Evolutionary conservation across 2,329 filamentous ascomycete species (phyloP).

Genomic region (Penicillium sclerotigenum): DNA sequence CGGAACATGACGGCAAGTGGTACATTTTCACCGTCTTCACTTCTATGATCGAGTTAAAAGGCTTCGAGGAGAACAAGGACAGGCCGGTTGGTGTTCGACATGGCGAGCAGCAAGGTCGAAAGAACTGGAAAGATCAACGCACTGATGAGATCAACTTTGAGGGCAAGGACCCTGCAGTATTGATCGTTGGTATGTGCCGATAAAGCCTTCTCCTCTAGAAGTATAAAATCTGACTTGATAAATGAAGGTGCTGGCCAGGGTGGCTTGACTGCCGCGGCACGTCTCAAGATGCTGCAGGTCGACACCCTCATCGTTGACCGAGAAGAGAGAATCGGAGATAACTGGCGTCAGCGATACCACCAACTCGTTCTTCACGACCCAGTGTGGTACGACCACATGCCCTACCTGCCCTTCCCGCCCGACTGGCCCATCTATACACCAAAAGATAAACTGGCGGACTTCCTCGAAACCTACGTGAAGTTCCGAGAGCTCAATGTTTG

Average conservation of each 20-base stretch:
- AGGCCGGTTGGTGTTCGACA: conserved; percentile 58
- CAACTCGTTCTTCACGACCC: conserved; percentile 68
- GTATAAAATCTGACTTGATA: neutral
- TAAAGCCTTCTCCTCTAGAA: neutral
- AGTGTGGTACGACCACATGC: conserved; percentile 56
- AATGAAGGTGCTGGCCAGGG: conserved; percentile 58
- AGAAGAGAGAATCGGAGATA: conserved; percentile 59
- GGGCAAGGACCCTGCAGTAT: conserved; percentile 54
- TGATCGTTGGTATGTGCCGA: conserved; percentile 56
- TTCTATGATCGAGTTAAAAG: conserved; percentile 53
- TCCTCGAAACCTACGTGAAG: conserved; percentile 63
- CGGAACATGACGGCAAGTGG: conserved; percentile 48
- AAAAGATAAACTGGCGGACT: conserved; percentile 69
- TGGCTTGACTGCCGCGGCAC: conserved; percentile 56
- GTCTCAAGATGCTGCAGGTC: conserved; percentile 59
- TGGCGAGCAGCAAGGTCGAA: conserved; percentile 50
- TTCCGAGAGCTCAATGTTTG: conserved; percentile 68
- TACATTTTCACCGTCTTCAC: conserved; percentile 65
- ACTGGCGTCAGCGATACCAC: conserved; percentile 62
- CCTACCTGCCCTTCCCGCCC: conserved; percentile 62
- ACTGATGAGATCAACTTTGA: conserved; percentile 50
- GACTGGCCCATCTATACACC: conserved; percentile 69
- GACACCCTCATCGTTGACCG: conserved; percentile 58
- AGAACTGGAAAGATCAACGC: conserved; percentile 61
- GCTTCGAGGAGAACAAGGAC: conserved; percentile 52